phyloP scores from a whole-genome alignment of 2,329 filamentous ascomycete species.

The Xylariaceae sp. region DNA sequence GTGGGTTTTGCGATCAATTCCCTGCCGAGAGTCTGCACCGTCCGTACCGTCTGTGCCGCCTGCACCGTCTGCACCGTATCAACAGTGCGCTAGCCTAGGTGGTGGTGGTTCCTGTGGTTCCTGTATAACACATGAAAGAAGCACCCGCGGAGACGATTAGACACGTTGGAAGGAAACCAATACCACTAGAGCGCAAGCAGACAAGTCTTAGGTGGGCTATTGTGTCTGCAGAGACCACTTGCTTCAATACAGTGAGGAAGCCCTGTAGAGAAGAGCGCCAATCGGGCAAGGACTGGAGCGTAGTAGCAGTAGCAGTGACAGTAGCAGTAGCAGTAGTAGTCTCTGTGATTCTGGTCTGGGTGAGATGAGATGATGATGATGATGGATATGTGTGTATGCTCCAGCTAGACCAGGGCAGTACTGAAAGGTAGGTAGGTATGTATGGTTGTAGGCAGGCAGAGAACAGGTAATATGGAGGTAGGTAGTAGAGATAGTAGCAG shows the following conservation, averaged over 20 bases:
- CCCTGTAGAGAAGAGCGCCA: constrained; percentile 4
- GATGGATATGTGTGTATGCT: not conserved
- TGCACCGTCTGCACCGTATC: constrained; percentile 6
- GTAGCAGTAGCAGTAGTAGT: no score
- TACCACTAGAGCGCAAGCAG: not conserved
- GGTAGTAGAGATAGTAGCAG: not conserved
- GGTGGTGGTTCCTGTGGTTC: not conserved
- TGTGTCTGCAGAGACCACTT: constrained; percentile 1
- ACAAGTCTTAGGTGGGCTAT: not conserved
- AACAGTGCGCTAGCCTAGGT: constrained; percentile 1
- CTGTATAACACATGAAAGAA: constrained; percentile 1
- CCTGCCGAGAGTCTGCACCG: constrained; percentile 14
- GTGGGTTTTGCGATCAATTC: constrained; percentile 7
- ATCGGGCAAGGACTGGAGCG: not conserved
- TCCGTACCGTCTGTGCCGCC: not conserved
- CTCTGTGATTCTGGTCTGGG: no score
- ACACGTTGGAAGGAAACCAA: not conserved
- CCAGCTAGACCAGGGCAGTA: not conserved
- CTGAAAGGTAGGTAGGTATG: not conserved
- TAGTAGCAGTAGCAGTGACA: not conserved
- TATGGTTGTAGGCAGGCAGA: not conserved
- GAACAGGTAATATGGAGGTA: not conserved
- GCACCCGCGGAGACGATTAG: constrained; percentile 4
- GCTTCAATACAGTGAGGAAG: not conserved
- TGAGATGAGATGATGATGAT: no score